These are phyloP conservation scores for Plenodomus lindquistii DNA, from an alignment of 2,329 filamentous ascomycete genomes.

Conservation along the genomic window DNA sequence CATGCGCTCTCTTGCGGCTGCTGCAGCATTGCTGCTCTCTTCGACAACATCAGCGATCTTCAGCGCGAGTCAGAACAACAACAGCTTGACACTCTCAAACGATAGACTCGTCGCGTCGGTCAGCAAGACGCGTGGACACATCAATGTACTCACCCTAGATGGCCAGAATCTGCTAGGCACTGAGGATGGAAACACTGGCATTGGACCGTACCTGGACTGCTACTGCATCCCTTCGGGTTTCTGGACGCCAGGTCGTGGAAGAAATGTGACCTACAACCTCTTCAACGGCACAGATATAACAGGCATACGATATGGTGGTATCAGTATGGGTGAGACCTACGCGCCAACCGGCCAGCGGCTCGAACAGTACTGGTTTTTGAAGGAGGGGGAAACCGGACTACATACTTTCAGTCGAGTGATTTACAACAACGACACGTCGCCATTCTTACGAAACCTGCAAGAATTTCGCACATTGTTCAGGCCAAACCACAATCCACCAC, in stretches of 20 bases:
- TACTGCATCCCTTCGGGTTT: conserved; percentile 59
- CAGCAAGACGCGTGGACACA: conserved; percentile 49
- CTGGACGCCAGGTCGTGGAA: conserved; percentile 57
- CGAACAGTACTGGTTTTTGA: conserved; percentile 66
- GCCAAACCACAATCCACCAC: conserved; percentile 51
- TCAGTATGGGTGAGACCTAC: conserved; percentile 63
- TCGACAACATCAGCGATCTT: conserved; percentile 18
- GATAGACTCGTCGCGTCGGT: conserved; percentile 51
- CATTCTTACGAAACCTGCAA: conserved; percentile 60
- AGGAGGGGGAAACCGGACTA: conserved; percentile 60
- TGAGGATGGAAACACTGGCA: conserved; percentile 36
- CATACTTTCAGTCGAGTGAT: conserved; percentile 60
- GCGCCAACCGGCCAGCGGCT: conserved; percentile 60
- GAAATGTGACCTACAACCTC: conserved; percentile 52
- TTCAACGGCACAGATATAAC: conserved; percentile 52
- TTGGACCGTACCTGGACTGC: conserved; percentile 44
- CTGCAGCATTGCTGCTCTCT: conserved; percentile 14
- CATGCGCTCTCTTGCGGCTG: conserved; percentile 15
- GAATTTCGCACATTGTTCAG: conserved; percentile 65
- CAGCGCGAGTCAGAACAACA: conserved; percentile 21
- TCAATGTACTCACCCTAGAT: conserved; percentile 51
- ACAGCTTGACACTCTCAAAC: conserved; percentile 48
- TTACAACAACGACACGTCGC: conserved; percentile 61
- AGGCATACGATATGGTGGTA: conserved; percentile 59
- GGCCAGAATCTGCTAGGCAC: conserved; percentile 40